Evolutionary conservation across 1,284 basidiomycete species (phyloP).

Genomic region (Flammula alnicola): DNA sequence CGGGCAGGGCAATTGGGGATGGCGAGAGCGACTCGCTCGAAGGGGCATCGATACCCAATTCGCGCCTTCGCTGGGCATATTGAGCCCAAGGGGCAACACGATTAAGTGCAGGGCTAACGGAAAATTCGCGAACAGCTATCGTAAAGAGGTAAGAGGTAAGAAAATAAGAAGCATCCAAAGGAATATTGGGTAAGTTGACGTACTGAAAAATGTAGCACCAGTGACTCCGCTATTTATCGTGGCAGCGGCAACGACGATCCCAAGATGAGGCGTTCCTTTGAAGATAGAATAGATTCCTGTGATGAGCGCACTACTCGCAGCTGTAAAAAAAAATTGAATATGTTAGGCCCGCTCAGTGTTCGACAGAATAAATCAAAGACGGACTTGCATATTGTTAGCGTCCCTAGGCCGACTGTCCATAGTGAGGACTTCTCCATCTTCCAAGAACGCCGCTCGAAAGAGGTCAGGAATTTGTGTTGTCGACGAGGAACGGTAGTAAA

Average conservation of each 20-base stretch:
- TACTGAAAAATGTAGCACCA: constrained; percentile 74
- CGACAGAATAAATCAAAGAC: constrained; percentile 42
- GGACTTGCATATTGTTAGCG: constrained; percentile 76
- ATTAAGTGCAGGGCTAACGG: constrained; percentile 59
- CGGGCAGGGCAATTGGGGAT: constrained; percentile 44
- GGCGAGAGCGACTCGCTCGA: not conserved
- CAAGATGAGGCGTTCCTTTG: constrained; percentile 46
- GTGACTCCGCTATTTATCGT: constrained; percentile 70
- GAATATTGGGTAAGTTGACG: constrained; percentile 28
- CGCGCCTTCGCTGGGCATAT: constrained; percentile 37
- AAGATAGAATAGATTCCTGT: constrained; percentile 60
- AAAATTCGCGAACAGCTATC: constrained; percentile 69
- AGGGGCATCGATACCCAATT: constrained; percentile 28
- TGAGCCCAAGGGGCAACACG: constrained; percentile 41
- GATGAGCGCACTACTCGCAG: constrained; percentile 52
- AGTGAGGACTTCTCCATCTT: constrained; percentile 44
- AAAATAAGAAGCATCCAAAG: not conserved
- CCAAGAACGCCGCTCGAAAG: not conserved
- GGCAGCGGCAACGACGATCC: constrained; percentile 51
- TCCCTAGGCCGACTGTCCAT: constrained; percentile 56
- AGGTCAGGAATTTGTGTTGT: not conserved
- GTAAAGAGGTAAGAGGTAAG: not conserved
- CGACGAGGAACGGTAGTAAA: no score
- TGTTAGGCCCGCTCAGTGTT: constrained; percentile 30
- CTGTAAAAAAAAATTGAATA: constrained; percentile 35